Base-by-base conservation (phyloP, 805 yeast species). In the Saturnispora diversa region DNA sequence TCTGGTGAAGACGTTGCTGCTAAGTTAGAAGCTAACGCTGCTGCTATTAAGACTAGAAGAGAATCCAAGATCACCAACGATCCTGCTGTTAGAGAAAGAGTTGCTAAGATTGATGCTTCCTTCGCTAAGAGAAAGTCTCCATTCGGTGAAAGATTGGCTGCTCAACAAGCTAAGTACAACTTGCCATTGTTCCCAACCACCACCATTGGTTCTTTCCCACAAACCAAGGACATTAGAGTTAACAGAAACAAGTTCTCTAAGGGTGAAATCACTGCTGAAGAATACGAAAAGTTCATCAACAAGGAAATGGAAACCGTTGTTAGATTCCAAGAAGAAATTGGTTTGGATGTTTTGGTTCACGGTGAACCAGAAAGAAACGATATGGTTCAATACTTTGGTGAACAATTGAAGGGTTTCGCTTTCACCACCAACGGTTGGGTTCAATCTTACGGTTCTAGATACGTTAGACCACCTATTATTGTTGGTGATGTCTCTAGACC, bases 321-420 rank as follows among this genome's bases (percentile, higher is more conserved):
- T 70, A 82, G 86, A 75, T 92, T 92, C 94, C 99, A 92, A 77
- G 98, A 92, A 75, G 96, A 92, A 68, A 80, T 90, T 62, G 99
- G 95, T 57, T 79, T 92, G 60, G 99, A 92, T 65, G 97, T 92
- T 58, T 75, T 90, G 58, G 99, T 92, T 54, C 98, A 92, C 72
- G 99, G 99, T 76, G 99, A 92, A 77, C 98, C 99, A 70, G 98
- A 92, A 80, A 84, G 99, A 80, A 92, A 92, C 75, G 99, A 92
- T 75, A 92, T 92, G 99, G 98, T 92, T 62, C 98, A 92, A 77
- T 92, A 90, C 82, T 92, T 92, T 55, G 99, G 98, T 77, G 98
- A 92, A 76, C 87, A 86, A 76, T 76, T 92, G 66, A 83, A 84
- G 64, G 99, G 99, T 70, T 92, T 84, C 67, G 95, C 95, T 56